A percentile compares a stretch with the other conserved stretches of the same genome.
These are phyloP conservation scores for Stephanocyclus meneghinianus DNA, from an alignment of 352 stramenopile species.

Conservation along the genomic window DNA sequence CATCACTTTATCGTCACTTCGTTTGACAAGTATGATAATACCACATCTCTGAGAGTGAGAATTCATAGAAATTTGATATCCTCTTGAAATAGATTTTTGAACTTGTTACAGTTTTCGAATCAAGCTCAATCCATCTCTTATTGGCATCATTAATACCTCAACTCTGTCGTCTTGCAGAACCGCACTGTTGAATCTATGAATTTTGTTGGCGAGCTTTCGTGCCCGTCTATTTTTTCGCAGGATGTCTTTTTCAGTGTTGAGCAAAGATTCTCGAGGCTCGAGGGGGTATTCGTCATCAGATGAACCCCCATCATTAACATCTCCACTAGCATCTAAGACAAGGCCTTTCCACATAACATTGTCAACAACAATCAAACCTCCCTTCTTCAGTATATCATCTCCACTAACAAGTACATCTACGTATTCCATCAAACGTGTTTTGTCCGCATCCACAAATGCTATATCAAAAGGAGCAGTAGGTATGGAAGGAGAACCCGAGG, in stretches of 20 bases:
- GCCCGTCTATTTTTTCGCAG: constrained; percentile 66
- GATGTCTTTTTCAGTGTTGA: constrained; percentile 33
- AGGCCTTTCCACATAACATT: constrained; percentile 92
- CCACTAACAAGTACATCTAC: constrained; percentile 85
- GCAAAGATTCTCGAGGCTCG: constrained; percentile 5
- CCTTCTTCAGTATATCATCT: constrained; percentile 81
- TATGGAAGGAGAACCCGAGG: constrained; percentile 46
- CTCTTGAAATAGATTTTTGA: not conserved
- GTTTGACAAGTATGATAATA: too few relatives aligned
- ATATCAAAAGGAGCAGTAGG: constrained; percentile 86
- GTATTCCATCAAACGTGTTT: constrained; percentile 88
- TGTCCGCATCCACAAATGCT: constrained; percentile 94
- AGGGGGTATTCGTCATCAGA: constrained; percentile 24
- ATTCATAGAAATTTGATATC: too few relatives aligned
- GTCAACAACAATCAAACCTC: constrained; percentile 88
- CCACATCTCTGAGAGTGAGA: too few relatives aligned
- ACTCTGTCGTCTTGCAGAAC: constrained; percentile 85
- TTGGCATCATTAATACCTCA: constrained; percentile 86
- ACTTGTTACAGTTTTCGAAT: constrained; percentile 64
- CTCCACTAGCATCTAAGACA: constrained; percentile 79
- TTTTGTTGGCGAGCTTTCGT: constrained; percentile 77
- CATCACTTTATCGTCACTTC: too few relatives aligned
- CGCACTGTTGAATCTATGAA: constrained; percentile 88
- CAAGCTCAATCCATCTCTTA: constrained; percentile 90
- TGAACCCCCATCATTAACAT: constrained; percentile 41